phyloP scores from a whole-genome alignment of 2,329 filamentous ascomycete species.

The Emericellopsis cladophorae region DNA sequence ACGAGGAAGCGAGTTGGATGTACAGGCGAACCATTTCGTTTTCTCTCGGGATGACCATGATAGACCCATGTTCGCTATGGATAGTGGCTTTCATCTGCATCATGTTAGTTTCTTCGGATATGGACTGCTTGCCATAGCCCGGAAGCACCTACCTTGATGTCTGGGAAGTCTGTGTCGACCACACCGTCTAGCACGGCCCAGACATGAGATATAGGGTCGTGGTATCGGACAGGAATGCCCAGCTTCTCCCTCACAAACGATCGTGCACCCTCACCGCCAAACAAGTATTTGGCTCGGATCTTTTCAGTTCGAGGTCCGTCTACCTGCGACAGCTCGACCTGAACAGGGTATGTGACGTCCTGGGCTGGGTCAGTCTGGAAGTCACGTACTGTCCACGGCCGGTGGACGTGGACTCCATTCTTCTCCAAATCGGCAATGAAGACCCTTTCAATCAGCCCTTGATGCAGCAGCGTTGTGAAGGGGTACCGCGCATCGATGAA shows the following conservation, averaged over 20 bases:
- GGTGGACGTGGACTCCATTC: constrained; percentile 46
- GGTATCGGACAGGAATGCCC: constrained; percentile 57
- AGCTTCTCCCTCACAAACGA: constrained; percentile 53
- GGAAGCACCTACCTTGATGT: constrained; percentile 47
- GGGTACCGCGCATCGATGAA: constrained; percentile 66
- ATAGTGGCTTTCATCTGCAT: constrained; percentile 57
- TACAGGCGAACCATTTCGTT: constrained; percentile 57
- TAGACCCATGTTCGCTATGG: constrained; percentile 60
- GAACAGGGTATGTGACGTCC: constrained; percentile 60
- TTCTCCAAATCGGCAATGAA: constrained; percentile 54
- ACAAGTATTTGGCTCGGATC: constrained; percentile 55
- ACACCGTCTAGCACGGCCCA: constrained; percentile 71
- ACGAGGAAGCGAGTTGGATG: constrained; percentile 53
- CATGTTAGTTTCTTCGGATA: background rate
- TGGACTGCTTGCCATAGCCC: background rate
- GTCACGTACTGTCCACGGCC: constrained; percentile 51
- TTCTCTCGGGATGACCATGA: constrained; percentile 70
- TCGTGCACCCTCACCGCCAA: constrained; percentile 58
- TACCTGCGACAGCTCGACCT: constrained; percentile 64
- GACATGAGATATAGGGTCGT: constrained; percentile 57
- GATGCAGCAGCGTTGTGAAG: constrained; percentile 59
- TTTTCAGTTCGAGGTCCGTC: constrained; percentile 61
- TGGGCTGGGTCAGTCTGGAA: constrained; percentile 45
- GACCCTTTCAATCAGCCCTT: constrained; percentile 58
- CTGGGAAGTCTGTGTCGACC: constrained; percentile 60